phyloP scores from a whole-genome alignment of 495 filamentous ascomycete species.

The Talaromyces liani region DNA sequence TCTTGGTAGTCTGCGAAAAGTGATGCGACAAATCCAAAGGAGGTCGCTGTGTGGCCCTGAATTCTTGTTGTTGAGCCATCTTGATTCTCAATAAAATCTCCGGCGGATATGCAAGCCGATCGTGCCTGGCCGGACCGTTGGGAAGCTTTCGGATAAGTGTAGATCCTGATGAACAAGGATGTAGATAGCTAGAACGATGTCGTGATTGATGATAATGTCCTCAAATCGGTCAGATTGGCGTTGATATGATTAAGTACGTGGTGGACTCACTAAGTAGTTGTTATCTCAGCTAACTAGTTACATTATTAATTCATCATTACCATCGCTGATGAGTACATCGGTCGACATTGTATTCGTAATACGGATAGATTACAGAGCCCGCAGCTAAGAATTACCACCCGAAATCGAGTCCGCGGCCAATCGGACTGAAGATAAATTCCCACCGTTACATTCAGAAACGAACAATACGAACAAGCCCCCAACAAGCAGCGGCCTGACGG shows the following conservation, averaged over 20 bases:
- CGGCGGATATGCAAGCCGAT: not conserved
- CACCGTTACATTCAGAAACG: not conserved
- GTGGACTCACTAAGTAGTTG: not conserved
- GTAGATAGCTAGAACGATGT: not conserved
- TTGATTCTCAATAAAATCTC: not conserved
- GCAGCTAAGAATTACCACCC: not conserved
- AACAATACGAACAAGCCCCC: not conserved
- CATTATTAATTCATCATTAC: conserved; percentile 6
- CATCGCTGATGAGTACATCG: not conserved
- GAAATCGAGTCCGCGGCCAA: not conserved
- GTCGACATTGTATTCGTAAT: not conserved
- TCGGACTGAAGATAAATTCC: not conserved
- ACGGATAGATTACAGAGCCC: not conserved
- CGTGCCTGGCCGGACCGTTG: not conserved
- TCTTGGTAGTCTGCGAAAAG: conserved; percentile 58
- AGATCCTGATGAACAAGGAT: not conserved
- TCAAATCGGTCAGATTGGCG: not conserved
- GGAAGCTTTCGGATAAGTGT: not conserved
- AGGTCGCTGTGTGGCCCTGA: conserved; percentile 20
- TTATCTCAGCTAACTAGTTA: not conserved
- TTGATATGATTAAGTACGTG: not conserved
- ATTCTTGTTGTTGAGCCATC: conserved; percentile 2
- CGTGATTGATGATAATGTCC: not conserved
- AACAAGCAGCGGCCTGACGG: not conserved
- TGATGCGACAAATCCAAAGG: conserved; percentile 76